phyloP scores from a whole-genome alignment of 345 rosid genomes.

The Alliaria petiolata region DNA sequence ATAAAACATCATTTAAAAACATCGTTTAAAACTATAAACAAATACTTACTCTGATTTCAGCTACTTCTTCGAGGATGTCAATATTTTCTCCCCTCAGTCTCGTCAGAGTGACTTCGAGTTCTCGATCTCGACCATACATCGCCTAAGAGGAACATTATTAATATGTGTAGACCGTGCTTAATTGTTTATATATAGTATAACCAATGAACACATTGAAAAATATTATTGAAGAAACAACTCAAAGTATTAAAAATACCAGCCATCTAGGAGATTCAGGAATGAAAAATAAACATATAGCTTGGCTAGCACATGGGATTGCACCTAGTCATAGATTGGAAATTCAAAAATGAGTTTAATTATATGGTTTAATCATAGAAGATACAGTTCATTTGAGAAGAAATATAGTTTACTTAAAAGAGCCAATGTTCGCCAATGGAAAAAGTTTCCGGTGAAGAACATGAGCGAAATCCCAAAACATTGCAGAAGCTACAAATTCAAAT shows the following conservation, averaged over 20 bases:
- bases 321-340: slow-evolving; percentile 20
- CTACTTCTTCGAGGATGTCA: slow-evolving; percentile 24
- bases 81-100: slow-evolving; percentile 33
- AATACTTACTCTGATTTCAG: slow-evolving; percentile 19
- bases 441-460: slow-evolving; percentile 39
- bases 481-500: slow-evolving; percentile 36
- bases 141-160: slow-evolving; percentile 22
- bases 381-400: background rate
- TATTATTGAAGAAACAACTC: background rate
- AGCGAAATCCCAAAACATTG: slow-evolving; percentile 35
- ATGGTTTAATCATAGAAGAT: background rate
- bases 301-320: slow-evolving; percentile 33
- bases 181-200: background rate
- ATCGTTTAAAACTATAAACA: background rate
- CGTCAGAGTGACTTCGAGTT: slow-evolving; percentile 27
- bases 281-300: slow-evolving; percentile 36
- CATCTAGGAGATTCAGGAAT: slow-evolving; percentile 62
- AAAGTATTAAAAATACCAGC: slow-evolving; percentile 35
- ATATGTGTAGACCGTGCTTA: background rate
- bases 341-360: background rate
- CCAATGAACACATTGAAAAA: background rate
- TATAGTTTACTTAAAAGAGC: slow-evolving; percentile 38
- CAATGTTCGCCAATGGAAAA: slow-evolving; percentile 46
- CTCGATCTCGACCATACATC: slow-evolving; percentile 22
- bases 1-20: background rate